Conservation (phyloP, 2,329 filamentous ascomycete genomes). For the Tympanopsis confertula region DNA sequence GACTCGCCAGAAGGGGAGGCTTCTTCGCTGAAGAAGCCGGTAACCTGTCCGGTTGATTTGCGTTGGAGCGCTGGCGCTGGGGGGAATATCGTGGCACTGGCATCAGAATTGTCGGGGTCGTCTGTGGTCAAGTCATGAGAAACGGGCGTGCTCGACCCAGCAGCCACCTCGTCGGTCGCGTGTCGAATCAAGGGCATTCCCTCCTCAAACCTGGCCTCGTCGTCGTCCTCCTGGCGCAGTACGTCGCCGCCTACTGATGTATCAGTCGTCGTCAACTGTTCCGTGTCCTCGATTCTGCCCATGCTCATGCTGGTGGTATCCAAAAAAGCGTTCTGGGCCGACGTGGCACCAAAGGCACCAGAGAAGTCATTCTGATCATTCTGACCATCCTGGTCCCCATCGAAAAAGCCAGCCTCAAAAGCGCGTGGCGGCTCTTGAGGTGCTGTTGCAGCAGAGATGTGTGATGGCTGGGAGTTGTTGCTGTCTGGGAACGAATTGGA, state of each 20-base stretch:
- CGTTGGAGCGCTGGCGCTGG: too few species aligned
- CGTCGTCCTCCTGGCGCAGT: slow-evolving; percentile 25
- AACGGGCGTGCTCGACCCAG: too few species aligned
- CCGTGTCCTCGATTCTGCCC: too few species aligned
- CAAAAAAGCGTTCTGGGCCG: too few species aligned
- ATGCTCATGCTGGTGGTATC: too few species aligned
- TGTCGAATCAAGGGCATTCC: slow-evolving; percentile 51
- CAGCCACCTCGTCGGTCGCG: slow-evolving; percentile 8
- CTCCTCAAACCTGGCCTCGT: slow-evolving; percentile 56
- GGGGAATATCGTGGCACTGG: too few species aligned
- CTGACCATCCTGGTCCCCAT: slow-evolving; percentile 5
- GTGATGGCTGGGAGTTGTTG: slow-evolving; percentile 5
- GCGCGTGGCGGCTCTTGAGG: slow-evolving; percentile 18
- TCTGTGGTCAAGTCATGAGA: too few species aligned
- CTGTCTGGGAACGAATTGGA: slow-evolving; percentile 13
- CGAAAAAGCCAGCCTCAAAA: slow-evolving; percentile 14
- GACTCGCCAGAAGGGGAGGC: too few species aligned
- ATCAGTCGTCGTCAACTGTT: slow-evolving; percentile 13
- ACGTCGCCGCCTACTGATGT: slow-evolving; percentile 30
- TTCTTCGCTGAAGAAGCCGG: too few species aligned
- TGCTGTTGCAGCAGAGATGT: slow-evolving; percentile 17
- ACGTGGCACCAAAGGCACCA: too few species aligned
- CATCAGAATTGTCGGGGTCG: too few species aligned
- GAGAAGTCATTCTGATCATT: slow-evolving; percentile 8
- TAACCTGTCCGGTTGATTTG: too few species aligned